Percentiles rank a stretch among this genome's conserved stretches.
phyloP scores from a whole-genome alignment of 805 yeast species.

The Nadsonia fulvescens region DNA sequence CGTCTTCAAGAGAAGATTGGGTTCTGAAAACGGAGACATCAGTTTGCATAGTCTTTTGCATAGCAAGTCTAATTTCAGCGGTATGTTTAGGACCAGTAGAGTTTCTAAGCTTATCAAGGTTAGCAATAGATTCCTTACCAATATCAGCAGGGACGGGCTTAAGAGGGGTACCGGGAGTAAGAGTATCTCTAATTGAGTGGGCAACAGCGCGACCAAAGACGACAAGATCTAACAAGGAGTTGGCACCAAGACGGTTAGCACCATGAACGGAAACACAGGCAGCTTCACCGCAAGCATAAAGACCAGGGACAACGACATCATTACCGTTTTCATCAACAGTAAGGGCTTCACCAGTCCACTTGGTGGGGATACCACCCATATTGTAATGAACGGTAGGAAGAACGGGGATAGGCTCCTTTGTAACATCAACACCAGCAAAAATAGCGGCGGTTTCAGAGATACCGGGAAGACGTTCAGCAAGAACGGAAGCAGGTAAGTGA shows the following conservation, averaged over 20 bases:
- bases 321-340: constrained; percentile 72
- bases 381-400: constrained; percentile 97
- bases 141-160: constrained; percentile 67
- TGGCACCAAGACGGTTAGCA: constrained; percentile 98
- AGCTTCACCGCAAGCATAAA: constrained; percentile 95
- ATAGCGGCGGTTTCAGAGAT: constrained; percentile 96
- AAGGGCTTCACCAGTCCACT: constrained; percentile 88
- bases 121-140: constrained; percentile 79
- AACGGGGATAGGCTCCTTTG: constrained; percentile 97
- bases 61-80: constrained; percentile 71
- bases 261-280: constrained; percentile 99
- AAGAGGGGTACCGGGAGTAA: constrained; percentile 80
- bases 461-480: constrained; percentile 95
- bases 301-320: constrained; percentile 82
- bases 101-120: constrained; percentile 73
- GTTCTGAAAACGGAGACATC: constrained; percentile 95
- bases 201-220: constrained; percentile 98
- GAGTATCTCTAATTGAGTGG: constrained; percentile 68
- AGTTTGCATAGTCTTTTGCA: constrained; percentile 93
- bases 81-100: constrained; percentile 72
- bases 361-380: constrained; percentile 99
- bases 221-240: constrained; percentile 87
- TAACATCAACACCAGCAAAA: constrained; percentile 98
- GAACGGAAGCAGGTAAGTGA: constrained; percentile 80
- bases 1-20: constrained; percentile 78